Evolutionary conservation across 2,329 filamentous ascomycete species (phyloP), one percentile per base, ranked within the genome.

Genomic region (Aureobasidium sp.): DNA sequence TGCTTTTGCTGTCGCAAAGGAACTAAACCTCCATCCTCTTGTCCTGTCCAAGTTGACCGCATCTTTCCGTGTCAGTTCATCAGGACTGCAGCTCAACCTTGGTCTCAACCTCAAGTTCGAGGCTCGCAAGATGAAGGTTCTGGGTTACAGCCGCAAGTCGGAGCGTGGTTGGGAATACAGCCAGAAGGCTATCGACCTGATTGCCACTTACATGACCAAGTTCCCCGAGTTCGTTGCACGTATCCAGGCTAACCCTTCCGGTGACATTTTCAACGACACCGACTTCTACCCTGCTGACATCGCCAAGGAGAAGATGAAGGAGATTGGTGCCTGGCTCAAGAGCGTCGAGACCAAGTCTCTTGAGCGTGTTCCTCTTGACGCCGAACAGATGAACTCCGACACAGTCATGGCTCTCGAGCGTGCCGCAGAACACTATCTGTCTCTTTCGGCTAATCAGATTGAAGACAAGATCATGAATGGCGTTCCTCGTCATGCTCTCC

Each of bases 41-140:
- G 89, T 94, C 2, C 79, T 99, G 36, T 96, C 92, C 75, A 99
- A 96, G 80, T 89, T 99, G 69, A 97, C 94, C 0, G 96, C 94
- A 1, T 92, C 93, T 0, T 97, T 96, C 74, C 89, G 87, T 60
- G 89, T 99, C 62, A 85, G 85, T 21, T 85, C 93, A 4, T 90
- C 90, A 62, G 91, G 89, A 30, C 79, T 91, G 62, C 89, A 90
- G 68, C 82, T 96, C 64, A 99, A 99, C 69, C 79, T 99, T 29
- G 94, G 94, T 0, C 80, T 99, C 64, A 99, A 99, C 70, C 81
- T 99, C 67, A 99, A 99, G 74, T 99, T 99, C 63, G 94, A 99
- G 72, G 90, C 85, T 2, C 93, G 90, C 76, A 96, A 97, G 75
- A 82, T 92, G 68, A 99, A 99, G 77, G 94, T 99, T 7, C 78